phyloP scores from a whole-genome alignment of 2,329 filamentous ascomycete species.

The Pseudogymnoascus pannorum region DNA sequence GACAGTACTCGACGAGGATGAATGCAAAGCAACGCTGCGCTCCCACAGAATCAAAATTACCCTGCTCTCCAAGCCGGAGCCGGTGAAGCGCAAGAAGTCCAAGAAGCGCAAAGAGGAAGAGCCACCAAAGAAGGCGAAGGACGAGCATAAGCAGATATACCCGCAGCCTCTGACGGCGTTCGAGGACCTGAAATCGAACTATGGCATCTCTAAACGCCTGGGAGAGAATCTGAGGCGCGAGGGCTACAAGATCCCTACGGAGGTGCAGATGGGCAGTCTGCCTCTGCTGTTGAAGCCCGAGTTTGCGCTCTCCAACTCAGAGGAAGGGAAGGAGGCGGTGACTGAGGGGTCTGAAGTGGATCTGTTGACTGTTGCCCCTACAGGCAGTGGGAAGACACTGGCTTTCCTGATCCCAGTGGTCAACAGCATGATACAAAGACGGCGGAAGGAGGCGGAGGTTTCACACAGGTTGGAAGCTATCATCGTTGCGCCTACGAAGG shows the following conservation, averaged over 20 bases:
- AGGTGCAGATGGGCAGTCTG: constrained; percentile 83
- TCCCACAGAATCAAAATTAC: constrained; percentile 82
- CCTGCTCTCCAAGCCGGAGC: constrained; percentile 48
- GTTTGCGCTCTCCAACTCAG: constrained; percentile 37
- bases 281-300: constrained; percentile 64
- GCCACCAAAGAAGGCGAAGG: constrained; percentile 36
- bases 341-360: constrained; percentile 43
- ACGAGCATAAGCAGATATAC: constrained; percentile 55
- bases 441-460: constrained; percentile 33
- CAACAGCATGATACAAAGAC: constrained; percentile 60
- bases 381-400: constrained; percentile 92
- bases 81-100: constrained; percentile 44
- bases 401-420: constrained; percentile 86
- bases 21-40: constrained; percentile 66
- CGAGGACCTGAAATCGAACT: constrained; percentile 59
- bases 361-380: constrained; percentile 83
- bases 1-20: constrained; percentile 52
- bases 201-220: constrained; percentile 66
- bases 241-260: constrained; percentile 80
- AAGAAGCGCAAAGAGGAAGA: constrained; percentile 45
- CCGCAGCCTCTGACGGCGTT: constrained; percentile 78
- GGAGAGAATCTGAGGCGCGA: constrained; percentile 75
- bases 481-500: constrained; percentile 71
- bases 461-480: constrained; percentile 55
- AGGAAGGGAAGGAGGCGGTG: constrained; percentile 28